Conservation (phyloP, 805 yeast genomes). For the Wickerhamiella vanderwaltii region DNA sequence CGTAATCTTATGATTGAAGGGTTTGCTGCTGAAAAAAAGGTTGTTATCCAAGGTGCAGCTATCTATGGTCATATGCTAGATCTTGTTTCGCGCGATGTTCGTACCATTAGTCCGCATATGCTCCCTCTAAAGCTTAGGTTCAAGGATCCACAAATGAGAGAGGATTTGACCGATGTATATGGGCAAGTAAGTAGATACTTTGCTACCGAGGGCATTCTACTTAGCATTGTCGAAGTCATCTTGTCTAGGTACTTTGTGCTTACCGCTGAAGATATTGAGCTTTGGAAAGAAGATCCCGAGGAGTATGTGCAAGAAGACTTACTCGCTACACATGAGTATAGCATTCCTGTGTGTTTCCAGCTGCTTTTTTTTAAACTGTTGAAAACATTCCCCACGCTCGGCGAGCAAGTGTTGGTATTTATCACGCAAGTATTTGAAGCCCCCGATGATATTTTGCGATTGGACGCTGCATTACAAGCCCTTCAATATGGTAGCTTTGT, state of each 20-base stretch:
- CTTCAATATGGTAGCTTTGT: slow-evolving; percentile 66
- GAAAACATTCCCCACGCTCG: slow-evolving; percentile 47
- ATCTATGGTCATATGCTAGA: slow-evolving; percentile 54
- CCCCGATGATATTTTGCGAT: slow-evolving; percentile 43
- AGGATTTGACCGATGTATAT: slow-evolving; percentile 49
- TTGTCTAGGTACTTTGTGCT: slow-evolving; percentile 64
- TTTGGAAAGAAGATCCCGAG: slow-evolving; percentile 80
- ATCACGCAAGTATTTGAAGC: slow-evolving; percentile 34
- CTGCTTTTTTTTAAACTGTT: slow-evolving; percentile 68
- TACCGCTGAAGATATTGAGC: slow-evolving; percentile 62
- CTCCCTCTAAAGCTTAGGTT: slow-evolving; percentile 32
- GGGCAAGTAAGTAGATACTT: slow-evolving; percentile 37
- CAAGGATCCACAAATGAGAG: slow-evolving; percentile 51
- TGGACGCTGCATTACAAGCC: slow-evolving; percentile 72
- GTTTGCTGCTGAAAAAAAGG: slow-evolving; percentile 41
- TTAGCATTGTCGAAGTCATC: slow-evolving; percentile 50
- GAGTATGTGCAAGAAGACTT: slow-evolving; percentile 83
- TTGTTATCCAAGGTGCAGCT: slow-evolving; percentile 46
- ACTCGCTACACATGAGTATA: slow-evolving; percentile 53
- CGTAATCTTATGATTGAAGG: slow-evolving; percentile 46
- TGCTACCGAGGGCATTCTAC: slow-evolving; percentile 45
- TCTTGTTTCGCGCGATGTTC: slow-evolving; percentile 25
- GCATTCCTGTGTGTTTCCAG: slow-evolving; percentile 77
- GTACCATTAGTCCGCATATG: slow-evolving; percentile 4
- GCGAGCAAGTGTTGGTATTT: slow-evolving; percentile 42